Base-by-base conservation (phyloP, 139 green algal species). In the Trebouxia sp. region DNA sequence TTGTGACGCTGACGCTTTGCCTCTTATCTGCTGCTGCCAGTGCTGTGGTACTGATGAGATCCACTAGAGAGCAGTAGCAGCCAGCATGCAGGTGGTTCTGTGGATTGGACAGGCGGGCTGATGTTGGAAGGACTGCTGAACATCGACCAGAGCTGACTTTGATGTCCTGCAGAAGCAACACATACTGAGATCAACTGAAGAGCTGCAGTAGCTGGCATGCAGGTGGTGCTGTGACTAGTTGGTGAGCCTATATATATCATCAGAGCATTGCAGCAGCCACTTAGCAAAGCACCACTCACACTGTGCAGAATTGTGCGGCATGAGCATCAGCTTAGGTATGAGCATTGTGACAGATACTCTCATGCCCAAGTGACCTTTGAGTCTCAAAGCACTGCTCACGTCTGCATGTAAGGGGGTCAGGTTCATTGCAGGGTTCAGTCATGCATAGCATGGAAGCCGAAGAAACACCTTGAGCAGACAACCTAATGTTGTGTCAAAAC, bases 1-100 rank as follows among this genome's bases (percentile, higher is more conserved):
- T 77, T 39, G 26, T 77, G 28, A 77, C 69, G 26, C 26, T 77
- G 41, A 77, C 69, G 39, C 28, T n/a, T 39, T 32, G 41, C n/a
- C 41, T 14, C 10, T 56, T 51, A 5, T 55, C 41, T 12, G n/a
- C 69, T 28, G 39, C 39, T 37, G 69, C 69, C 39, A 77, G 26
- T 10, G 43, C 69, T 28, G 69, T 53, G 1, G 69, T 77, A 41
- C 41, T 77, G 69, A 56, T 51, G 8, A 77, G 69, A 22, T 77
- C 69, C 0, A 77, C 69, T 24, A 77, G n/a, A 2, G 69, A 51
- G n/a, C 41, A 53, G 41, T 41, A 53, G 69, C n/a, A 51, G 69
- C 69, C 69, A 28, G 69, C 41, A 22, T 77, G 69, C 39, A 77
- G 28, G 22, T 77, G 69, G 6, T 26, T n/a, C 14, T 53, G 69